Percentiles rank a stretch among this genome's conserved stretches.
Evolutionary conservation across 1,284 basidiomycete genomes (phyloP).

Genomic region (Singerocomus rubriflavus): DNA sequence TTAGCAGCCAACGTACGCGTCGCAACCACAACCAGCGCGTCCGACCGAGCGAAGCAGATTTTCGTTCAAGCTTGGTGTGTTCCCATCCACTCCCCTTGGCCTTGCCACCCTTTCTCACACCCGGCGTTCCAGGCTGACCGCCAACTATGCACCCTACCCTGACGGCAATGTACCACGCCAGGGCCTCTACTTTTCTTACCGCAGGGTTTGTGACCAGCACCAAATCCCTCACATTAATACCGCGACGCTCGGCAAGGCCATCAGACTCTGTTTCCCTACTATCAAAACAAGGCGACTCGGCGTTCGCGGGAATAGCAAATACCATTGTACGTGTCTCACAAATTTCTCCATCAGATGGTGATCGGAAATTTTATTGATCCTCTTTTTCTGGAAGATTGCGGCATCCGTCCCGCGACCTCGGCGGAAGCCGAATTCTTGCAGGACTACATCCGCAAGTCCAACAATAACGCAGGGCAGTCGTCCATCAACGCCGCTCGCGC

Average conservation of each 20-base stretch:
- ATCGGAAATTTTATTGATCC: conserved; percentile 35
- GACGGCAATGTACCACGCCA: conserved; percentile 88
- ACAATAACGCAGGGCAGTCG: conserved; percentile 74
- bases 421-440: conserved; percentile 88
- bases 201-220: conserved; percentile 85
- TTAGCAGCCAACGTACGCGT: conserved; percentile 81
- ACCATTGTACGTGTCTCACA: conserved; percentile 68
- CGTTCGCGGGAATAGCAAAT: conserved; percentile 89
- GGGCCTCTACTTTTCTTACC: conserved; percentile 88
- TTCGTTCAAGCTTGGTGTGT: conserved; percentile 85
- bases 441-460: conserved; percentile 84
- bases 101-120: conserved; percentile 16
- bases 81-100: conserved; percentile 5
- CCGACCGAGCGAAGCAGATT: conserved; percentile 84
- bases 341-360: conserved; percentile 26
- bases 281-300: conserved; percentile 92
- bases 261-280: conserved; percentile 86
- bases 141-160: conserved; percentile 86
- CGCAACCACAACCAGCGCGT: conserved; percentile 84
- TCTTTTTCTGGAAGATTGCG: conserved; percentile 65
- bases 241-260: conserved; percentile 90
- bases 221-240: conserved; percentile 92
- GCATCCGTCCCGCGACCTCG: conserved; percentile 82
- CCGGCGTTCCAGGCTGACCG: conserved; percentile 62
- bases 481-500: conserved; percentile 68